Percentiles rank a stretch among this genome's conserved stretches.
These are phyloP conservation scores for Citrus mangshanensis DNA, from an alignment of 345 rosid species.

Conservation along the genomic window DNA sequence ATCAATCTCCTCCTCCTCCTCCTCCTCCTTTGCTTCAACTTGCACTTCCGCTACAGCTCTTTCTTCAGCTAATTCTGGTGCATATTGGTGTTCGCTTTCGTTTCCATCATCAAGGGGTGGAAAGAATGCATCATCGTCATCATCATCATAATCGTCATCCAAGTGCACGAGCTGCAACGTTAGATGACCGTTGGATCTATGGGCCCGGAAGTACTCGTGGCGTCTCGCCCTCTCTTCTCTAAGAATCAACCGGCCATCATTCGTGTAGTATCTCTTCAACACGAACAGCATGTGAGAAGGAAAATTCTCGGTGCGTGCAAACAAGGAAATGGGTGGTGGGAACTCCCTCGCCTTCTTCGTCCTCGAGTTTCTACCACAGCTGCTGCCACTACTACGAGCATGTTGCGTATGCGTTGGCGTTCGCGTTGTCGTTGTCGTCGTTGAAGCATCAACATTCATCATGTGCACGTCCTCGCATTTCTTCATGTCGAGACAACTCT, in stretches of 20 bases:
- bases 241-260: constrained; percentile 66
- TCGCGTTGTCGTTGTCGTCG: no score
- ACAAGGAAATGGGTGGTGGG: constrained; percentile 69
- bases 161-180: constrained; percentile 62
- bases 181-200: constrained; percentile 67
- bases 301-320: constrained; percentile 53
- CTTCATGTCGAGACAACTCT: constrained; percentile 66
- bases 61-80: neutral
- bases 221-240: constrained; percentile 58
- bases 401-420: neutral
- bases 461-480: constrained; percentile 15
- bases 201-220: constrained; percentile 64
- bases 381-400: neutral
- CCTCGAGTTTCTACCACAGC: neutral
- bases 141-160: neutral
- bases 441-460: neutral
- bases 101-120: constrained; percentile 12
- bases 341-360: constrained; percentile 37
- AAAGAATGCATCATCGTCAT: neutral
- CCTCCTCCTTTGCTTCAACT: neutral
- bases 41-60: neutral
- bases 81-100: neutral
- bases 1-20: neutral
- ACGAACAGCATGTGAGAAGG: constrained; percentile 64
- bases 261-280: constrained; percentile 50